A percentile compares a stretch with the other conserved stretches of the same genome.
Evolutionary conservation across 306 rosid species (phyloP).

Genomic region (Sechiopsis laciniata): DNA sequence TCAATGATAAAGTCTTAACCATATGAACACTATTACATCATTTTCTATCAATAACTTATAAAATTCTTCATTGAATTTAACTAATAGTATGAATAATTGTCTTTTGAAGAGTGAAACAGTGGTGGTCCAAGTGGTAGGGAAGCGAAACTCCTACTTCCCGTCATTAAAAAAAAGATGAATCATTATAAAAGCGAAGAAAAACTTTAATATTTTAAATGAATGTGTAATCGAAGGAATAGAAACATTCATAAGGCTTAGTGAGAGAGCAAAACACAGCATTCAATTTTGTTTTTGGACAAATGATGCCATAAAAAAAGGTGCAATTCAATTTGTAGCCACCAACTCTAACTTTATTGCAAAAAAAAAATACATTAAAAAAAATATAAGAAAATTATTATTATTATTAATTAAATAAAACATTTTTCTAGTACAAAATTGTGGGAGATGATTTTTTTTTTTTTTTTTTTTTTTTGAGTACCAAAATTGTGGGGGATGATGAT

Average conservation of each 20-base stretch:
- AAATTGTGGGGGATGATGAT: not conserved
- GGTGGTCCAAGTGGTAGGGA: no score
- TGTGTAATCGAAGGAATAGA: not conserved
- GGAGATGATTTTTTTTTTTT: no score
- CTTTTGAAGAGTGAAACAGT: no score
- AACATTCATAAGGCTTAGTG: not conserved
- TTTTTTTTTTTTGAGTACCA: no score
- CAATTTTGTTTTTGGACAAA: not conserved
- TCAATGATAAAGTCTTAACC: no score
- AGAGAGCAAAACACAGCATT: constrained; percentile 13
- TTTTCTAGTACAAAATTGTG: no score
- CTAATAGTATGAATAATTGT: not conserved
- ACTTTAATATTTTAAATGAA: not conserved
- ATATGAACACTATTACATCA: no score
- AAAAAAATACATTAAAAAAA: not conserved
- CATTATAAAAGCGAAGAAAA: not conserved
- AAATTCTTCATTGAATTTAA: no score
- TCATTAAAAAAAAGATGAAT: no score
- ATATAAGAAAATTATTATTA: no score
- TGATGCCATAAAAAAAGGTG: not conserved
- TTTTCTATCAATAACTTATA: not conserved
- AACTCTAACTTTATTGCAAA: constrained; percentile 1
- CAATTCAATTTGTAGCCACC: not conserved
- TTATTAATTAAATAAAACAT: no score
- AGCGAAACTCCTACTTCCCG: no score